Evolutionary conservation across 192 early-diverging fungal genomes (phyloP), one percentile per base, ranked within the genome.

Genomic region (Coemansia sp.): DNA sequence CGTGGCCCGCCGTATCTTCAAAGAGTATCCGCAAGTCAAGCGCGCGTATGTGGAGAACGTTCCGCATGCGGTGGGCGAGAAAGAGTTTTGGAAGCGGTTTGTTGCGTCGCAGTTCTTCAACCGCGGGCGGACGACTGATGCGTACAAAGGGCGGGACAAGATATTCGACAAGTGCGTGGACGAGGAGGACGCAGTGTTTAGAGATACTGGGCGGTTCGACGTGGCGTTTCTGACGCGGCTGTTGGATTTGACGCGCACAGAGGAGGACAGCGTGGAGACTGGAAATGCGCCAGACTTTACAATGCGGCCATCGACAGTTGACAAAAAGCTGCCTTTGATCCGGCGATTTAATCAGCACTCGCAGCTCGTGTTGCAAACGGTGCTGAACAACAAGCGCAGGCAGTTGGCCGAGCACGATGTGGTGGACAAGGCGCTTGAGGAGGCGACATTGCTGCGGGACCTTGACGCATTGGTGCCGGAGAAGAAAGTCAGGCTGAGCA

Each of bases 301-400:
- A 0, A 96, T 96, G 94, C 75, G 75, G 27, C 75, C 93, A 0
- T 89, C 91, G 21, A 37, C 70, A 17, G 67, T 61, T 22, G 82
- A 91, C n/a, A 85, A 83, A 14, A 84, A 92, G 50, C 64, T 76
- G 54, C 86, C 93, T 10, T 79, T 98, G 17, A 90, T 98, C 59
- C 73, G 93, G 49, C 73, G 90, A 23, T 93, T 94, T 68, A 98
- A 98, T 66, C 88, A 92, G 48, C 94, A 96, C 60, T 92, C 93
- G 3, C 86, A 89, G 69, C 78, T 89, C 5, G 90, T 97, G 3
- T 70, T 98, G 58, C 59, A 72, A 23, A 73, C 85, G 59, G 80
- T 78, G 11, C 48, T 66, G 5, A 77, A 35, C 45, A 70, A 59
- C 59, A 75, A 79, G 60, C 69, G 61, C 52, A 59, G 57, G 56